These are phyloP conservation scores for Tetracladium marchalianum DNA, from an alignment of 495 filamentous ascomycete species.

Conservation along the genomic window DNA sequence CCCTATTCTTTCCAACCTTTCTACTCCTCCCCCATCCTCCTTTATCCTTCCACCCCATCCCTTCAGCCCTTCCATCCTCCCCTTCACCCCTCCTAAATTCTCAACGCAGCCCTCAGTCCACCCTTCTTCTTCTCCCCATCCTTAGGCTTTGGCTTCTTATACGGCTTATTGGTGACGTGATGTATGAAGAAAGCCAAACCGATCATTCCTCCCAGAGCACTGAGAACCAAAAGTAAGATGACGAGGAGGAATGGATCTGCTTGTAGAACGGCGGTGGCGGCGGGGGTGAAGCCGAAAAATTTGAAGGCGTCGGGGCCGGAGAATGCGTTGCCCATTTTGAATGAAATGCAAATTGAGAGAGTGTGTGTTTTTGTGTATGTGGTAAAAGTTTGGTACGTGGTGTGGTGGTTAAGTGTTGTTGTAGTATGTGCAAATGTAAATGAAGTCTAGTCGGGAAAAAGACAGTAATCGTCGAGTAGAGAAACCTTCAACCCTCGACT, in stretches of 20 bases:
- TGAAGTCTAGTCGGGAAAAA: too few relatives aligned
- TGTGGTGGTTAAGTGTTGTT: background rate
- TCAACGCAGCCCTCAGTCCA: background rate
- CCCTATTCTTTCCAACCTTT: background rate
- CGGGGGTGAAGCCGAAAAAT: slow-evolving; percentile 17
- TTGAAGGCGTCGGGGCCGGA: slow-evolving; percentile 21
- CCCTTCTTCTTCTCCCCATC: slow-evolving; percentile 7
- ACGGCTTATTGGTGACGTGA: slow-evolving; percentile 14
- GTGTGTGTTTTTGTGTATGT: background rate
- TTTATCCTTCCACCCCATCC: background rate
- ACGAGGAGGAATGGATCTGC: slow-evolving; percentile 13
- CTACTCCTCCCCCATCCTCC: background rate
- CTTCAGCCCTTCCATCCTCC: background rate
- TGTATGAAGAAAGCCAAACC: slow-evolving; percentile 15
- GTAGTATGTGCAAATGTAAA: background rate
- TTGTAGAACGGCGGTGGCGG: slow-evolving; percentile 16
- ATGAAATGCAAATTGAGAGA: background rate
- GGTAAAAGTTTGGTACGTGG: background rate
- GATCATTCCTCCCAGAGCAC: background rate
- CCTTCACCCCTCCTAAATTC: background rate
- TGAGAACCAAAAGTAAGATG: slow-evolving; percentile 8
- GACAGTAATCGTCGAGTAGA: too few relatives aligned
- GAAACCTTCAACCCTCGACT: too few relatives aligned
- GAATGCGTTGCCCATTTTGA: slow-evolving; percentile 19
- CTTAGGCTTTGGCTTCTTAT: slow-evolving; percentile 14